phyloP scores from a whole-genome alignment of 305 asterid species.

The Andrographis paniculata region DNA sequence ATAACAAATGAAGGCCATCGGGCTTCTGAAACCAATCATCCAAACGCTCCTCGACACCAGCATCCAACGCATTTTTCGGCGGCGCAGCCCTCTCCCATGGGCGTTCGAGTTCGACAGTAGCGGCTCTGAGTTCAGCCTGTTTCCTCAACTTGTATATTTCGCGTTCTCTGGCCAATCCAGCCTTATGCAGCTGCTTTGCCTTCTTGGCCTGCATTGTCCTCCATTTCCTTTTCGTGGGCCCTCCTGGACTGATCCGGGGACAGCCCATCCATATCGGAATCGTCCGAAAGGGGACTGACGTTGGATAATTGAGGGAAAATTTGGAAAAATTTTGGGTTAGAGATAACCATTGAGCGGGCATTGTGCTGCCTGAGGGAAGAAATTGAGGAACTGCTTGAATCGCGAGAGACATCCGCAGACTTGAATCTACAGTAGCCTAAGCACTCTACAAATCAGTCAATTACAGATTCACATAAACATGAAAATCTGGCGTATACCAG shows the following conservation, averaged over 20 bases:
- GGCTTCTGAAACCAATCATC: conserved; percentile 90
- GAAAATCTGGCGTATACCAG: no score
- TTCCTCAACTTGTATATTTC: conserved; percentile 90
- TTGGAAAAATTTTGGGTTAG: conserved; percentile 32
- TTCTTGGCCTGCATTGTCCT: conserved; percentile 85
- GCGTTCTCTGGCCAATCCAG: conserved; percentile 87
- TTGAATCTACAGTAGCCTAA: conserved; percentile 14
- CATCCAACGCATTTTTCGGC: conserved; percentile 75
- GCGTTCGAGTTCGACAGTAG: conserved; percentile 79
- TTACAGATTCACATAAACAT: conserved; percentile 5
- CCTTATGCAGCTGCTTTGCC: conserved; percentile 73
- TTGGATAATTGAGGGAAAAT: conserved; percentile 28
- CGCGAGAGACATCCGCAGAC: conserved; percentile 27
- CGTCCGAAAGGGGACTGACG: conserved; percentile 18
- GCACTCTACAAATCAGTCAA: conserved; percentile 5
- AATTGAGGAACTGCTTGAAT: conserved; percentile 22
- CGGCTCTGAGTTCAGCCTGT: conserved; percentile 88
- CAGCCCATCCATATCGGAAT: conserved; percentile 86
- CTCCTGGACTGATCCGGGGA: conserved; percentile 88
- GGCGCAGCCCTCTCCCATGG: conserved; percentile 85
- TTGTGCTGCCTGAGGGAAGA: conserved; percentile 26
- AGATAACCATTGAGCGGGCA: conserved; percentile 19
- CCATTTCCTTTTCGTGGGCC: conserved; percentile 97
- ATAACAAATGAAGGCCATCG: no score
- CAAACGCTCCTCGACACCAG: conserved; percentile 77